A percentile compares a stretch with the other conserved stretches of the same genome.
phyloP scores from a whole-genome alignment of 306 rosid species.

The Glycine soja region DNA sequence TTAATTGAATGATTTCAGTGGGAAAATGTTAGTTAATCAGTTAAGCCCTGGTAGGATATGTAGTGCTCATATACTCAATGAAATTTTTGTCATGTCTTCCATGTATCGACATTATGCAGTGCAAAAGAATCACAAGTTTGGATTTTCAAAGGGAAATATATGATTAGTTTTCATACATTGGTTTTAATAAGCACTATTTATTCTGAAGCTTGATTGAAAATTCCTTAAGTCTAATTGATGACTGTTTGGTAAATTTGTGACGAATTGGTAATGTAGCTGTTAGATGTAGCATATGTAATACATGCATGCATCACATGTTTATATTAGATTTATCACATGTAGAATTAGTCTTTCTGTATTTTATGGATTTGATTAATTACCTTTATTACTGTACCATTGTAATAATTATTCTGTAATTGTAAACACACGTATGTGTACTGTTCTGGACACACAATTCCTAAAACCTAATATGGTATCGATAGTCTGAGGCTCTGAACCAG shows the following conservation, averaged over 20 bases:
- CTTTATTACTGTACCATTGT: background rate
- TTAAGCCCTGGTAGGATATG: conserved; percentile 1
- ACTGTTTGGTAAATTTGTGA: background rate
- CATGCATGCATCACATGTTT: background rate
- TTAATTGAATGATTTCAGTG: conserved; percentile 25
- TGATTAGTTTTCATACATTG: background rate
- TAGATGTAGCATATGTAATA: background rate
- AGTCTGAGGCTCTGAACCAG: background rate
- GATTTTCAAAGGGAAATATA: conserved; percentile 7
- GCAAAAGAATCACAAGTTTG: conserved; percentile 9
- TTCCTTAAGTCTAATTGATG: conserved; percentile 7
- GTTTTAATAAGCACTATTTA: background rate
- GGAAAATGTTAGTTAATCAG: background rate
- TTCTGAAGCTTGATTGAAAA: conserved; percentile 12
- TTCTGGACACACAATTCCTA: background rate
- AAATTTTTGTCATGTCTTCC: conserved; percentile 29
- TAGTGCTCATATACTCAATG: background rate
- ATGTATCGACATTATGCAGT: conserved; percentile 18
- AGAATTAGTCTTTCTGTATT: background rate
- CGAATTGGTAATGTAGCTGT: background rate
- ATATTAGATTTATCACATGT: background rate
- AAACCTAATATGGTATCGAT: background rate
- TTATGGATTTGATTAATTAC: background rate
- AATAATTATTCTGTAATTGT: background rate
- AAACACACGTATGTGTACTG: background rate